Percentiles rank a stretch among this genome's conserved stretches.
These are phyloP conservation scores for Rhizopus stolonifer DNA, from an alignment of 371 early-diverging fungal species.

Conservation along the genomic window DNA sequence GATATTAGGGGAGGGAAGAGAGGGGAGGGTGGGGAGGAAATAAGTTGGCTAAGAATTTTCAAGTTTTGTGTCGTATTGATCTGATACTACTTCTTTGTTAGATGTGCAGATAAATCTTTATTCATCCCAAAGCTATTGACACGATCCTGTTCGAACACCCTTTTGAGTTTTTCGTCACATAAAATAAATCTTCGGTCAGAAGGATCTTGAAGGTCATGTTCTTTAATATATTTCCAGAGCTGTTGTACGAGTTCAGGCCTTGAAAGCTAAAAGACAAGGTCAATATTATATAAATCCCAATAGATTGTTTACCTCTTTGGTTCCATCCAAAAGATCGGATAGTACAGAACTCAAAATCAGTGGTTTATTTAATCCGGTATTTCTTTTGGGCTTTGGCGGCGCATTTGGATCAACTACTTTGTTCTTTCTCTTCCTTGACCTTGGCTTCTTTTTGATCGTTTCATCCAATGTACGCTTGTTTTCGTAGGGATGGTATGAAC, in stretches of 20 bases:
- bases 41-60: no score
- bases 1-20: no score
- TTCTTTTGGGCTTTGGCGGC: constrained; percentile 50
- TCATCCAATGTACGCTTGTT: no score
- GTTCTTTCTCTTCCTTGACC: no score
- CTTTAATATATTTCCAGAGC: constrained; percentile 62
- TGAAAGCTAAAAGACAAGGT: constrained; percentile 31
- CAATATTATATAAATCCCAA: no score
- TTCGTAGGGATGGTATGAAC: no score
- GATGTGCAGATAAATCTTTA: constrained; percentile 52
- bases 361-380: constrained; percentile 53
- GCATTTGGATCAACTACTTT: constrained; percentile 55
- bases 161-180: constrained; percentile 53
- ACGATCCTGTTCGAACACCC: constrained; percentile 52
- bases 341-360: constrained; percentile 49
- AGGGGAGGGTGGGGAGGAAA: no score
- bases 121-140: constrained; percentile 62
- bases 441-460: no score
- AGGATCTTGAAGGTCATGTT: constrained; percentile 60
- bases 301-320: constrained; percentile 41
- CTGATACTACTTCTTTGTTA: constrained; percentile 53
- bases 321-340: constrained; percentile 48
- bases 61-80: no score
- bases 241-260: constrained; percentile 57
- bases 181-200: constrained; percentile 53